Evolutionary conservation across 345 rosid genomes (phyloP).

Genomic region (Pugionium cornutum): DNA sequence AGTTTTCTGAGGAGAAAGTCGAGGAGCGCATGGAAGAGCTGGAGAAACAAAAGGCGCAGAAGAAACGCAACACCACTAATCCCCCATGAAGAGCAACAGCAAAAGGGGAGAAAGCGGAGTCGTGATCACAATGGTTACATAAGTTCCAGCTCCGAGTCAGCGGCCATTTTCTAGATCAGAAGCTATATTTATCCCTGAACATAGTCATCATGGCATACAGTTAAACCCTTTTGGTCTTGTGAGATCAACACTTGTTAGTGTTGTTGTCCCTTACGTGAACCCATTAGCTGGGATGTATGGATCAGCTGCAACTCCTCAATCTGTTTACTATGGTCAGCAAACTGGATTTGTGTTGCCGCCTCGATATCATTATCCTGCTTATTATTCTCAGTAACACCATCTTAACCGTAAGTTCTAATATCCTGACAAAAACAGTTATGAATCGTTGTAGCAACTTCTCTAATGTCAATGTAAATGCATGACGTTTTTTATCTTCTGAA

Average conservation of each 20-base stretch:
- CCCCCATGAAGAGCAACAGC: slow-evolving; percentile 23
- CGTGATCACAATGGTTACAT: slow-evolving; percentile 12
- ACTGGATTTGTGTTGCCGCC: slow-evolving; percentile 50
- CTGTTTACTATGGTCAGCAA: slow-evolving; percentile 49
- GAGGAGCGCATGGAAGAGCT: slow-evolving; percentile 61
- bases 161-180: slow-evolving; percentile 31
- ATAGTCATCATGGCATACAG: slow-evolving; percentile 37
- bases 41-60: slow-evolving; percentile 61
- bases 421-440: not conserved
- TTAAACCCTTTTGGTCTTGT: slow-evolving; percentile 46
- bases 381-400: slow-evolving; percentile 52
- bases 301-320: slow-evolving; percentile 42
- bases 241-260: slow-evolving; percentile 37
- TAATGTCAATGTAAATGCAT: not conserved
- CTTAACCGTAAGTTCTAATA: slow-evolving; percentile 46
- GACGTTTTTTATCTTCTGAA: no score
- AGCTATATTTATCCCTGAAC: slow-evolving; percentile 38
- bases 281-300: slow-evolving; percentile 45
- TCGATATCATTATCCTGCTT: slow-evolving; percentile 48
- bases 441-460: slow-evolving; percentile 23
- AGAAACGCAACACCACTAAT: slow-evolving; percentile 49
- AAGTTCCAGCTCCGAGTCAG: slow-evolving; percentile 29
- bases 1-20: slow-evolving; percentile 44
- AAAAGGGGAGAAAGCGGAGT: slow-evolving; percentile 24
- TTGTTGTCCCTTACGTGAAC: slow-evolving; percentile 42